A percentile compares a stretch with the other conserved stretches of the same genome.
These are phyloP conservation scores for Daphne laureola DNA, from an alignment of 441 rosid species.

Conservation along the genomic window DNA sequence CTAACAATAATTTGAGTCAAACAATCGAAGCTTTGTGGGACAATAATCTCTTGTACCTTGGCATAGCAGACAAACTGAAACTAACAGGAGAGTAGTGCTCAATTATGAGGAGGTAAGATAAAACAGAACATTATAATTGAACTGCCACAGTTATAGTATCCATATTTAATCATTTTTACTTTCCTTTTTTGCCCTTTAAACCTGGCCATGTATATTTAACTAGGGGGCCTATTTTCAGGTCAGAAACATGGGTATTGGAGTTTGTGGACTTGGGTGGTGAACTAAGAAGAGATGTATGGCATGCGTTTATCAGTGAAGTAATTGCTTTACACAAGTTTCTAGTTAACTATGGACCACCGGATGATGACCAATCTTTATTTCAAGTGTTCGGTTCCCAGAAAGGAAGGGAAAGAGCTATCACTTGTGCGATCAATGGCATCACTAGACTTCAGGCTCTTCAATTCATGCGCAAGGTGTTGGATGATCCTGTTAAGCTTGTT, in stretches of 20 bases:
- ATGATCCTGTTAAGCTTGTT: slow-evolving; percentile 84
- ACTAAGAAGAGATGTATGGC: slow-evolving; percentile 89
- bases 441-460: slow-evolving; percentile 93
- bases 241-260: slow-evolving; percentile 79
- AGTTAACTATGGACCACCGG: slow-evolving; percentile 64
- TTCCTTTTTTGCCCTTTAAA: too few relatives aligned
- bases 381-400: slow-evolving; percentile 75
- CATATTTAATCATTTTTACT: too few relatives aligned
- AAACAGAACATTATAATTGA: too few relatives aligned
- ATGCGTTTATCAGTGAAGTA: slow-evolving; percentile 79
- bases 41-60: too few relatives aligned
- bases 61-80: too few relatives aligned
- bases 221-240: slow-evolving; percentile 31
- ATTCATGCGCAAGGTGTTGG: slow-evolving; percentile 65
- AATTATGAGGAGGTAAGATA: too few relatives aligned
- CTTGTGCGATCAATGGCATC: slow-evolving; percentile 59
- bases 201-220: too few relatives aligned
- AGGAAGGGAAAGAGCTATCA: slow-evolving; percentile 71
- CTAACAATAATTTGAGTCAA: too few relatives aligned
- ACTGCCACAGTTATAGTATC: too few relatives aligned
- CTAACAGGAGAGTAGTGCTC: too few relatives aligned
- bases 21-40: too few relatives aligned
- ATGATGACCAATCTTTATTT: slow-evolving; percentile 40
- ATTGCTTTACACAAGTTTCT: slow-evolving; percentile 74
- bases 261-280: slow-evolving; percentile 98